Conservation (phyloP, 192 early-diverging fungal genomes). For the Globomyces pollinis-pini region DNA sequence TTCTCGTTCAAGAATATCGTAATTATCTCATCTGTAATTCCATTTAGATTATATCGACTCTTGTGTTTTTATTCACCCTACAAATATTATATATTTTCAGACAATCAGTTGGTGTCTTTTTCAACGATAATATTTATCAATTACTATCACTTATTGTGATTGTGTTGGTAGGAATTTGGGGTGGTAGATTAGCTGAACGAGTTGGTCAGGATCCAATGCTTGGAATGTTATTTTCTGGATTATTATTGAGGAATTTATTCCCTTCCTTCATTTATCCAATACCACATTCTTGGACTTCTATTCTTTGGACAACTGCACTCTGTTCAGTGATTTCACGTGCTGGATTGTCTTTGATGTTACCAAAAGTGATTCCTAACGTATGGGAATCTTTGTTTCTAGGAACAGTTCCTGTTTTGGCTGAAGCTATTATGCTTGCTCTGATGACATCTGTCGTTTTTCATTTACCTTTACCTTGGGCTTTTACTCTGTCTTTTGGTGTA, state of each 20-base stretch:
- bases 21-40: no score
- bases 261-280: slow-evolving; percentile 17
- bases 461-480: slow-evolving; percentile 20
- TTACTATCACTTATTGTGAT: not conserved
- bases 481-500: slow-evolving; percentile 29
- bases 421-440: slow-evolving; percentile 16
- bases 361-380: slow-evolving; percentile 12
- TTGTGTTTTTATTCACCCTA: not conserved
- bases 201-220: slow-evolving; percentile 17
- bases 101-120: not conserved
- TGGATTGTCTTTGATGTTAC: slow-evolving; percentile 19
- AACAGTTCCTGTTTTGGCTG: slow-evolving; percentile 19
- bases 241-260: slow-evolving; percentile 24
- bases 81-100: not conserved
- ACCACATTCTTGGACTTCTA: slow-evolving; percentile 31
- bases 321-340: slow-evolving; percentile 24
- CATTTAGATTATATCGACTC: not conserved
- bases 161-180: not conserved
- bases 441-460: slow-evolving; percentile 13
- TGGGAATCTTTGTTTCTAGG: slow-evolving; percentile 16
- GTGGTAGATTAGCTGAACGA: not conserved
- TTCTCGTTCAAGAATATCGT: no score
- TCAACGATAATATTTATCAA: not conserved
- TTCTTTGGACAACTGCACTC: slow-evolving; percentile 27
- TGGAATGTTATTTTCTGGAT: slow-evolving; percentile 28